Evolutionary conservation across 805 yeast species (phyloP), one percentile per base, ranked within the genome.

Genomic region (Hemisphaericaspora nanyangensis): DNA sequence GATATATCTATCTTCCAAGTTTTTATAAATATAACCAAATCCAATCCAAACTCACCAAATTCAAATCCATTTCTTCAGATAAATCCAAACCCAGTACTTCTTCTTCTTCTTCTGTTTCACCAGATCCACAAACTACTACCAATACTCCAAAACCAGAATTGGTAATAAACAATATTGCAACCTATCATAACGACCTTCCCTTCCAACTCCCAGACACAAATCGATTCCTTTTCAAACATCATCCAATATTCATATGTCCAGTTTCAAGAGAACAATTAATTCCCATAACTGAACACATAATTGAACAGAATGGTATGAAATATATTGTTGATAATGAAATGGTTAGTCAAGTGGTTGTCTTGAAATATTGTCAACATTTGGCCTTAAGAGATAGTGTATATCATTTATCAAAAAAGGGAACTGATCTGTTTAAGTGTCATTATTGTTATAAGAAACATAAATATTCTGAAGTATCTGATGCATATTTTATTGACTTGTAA

Each of bases 241-340:
- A 68, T 49, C 72, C 73, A 4, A 66, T 68, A 10, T 68, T 68
- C 49, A 65, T 68, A n/a, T 68, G 74, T 45, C 73, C 74, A 4
- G 66, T 68, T 10, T 61, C 72, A 4, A 65, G 67, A 43, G 74
- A 68, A 39, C 73, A 68, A 42, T 45, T 65, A 18, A 49, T 65
- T 27, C 74, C 74, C 12, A 51, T 63, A 11, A 58, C 61, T 2
- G 39, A 42, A 13, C 35, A 31, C 6, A 35, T 37, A 8, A 44
- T 47, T 22, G 50, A 46, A n/a, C 42, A 38, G 20, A 10, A 11
- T 3, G 32, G 32, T 12, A 34, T 29, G 28, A 38, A 19, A 20
- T 28, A 27, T 12, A 25, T 43, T 8, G 46, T 50, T 15, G 44
- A 36, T n/a, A 42, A 42, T 25, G 46, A 24, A 34, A 39, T 37